Percentiles rank a stretch among this genome's conserved stretches.
Conservation (phyloP, 169 alveolate species). For the Plasmodium fragile region DNA sequence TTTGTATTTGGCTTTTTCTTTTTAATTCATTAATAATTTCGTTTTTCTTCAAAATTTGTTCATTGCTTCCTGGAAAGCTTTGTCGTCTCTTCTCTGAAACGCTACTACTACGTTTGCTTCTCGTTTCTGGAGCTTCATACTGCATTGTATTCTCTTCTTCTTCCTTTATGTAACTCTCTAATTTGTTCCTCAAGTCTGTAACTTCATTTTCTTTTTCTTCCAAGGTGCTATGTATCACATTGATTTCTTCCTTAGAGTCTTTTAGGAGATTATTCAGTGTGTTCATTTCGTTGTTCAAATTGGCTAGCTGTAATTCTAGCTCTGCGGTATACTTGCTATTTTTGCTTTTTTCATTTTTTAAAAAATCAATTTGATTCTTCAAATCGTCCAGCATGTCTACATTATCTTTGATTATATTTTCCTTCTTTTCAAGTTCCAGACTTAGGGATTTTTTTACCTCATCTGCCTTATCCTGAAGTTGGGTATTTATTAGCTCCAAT, state of each 20-base stretch:
- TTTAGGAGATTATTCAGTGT: slow-evolving; percentile 31
- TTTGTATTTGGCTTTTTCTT: slow-evolving; percentile 2
- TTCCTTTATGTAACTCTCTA: not conserved
- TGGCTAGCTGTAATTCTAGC: slow-evolving; percentile 45
- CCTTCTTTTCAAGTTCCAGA: slow-evolving; percentile 34
- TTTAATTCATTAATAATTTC: slow-evolving; percentile 22
- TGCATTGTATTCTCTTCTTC: not conserved
- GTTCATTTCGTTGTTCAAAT: slow-evolving; percentile 53
- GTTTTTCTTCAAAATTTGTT: not conserved
- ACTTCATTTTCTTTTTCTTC: slow-evolving; percentile 48
- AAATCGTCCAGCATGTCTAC: slow-evolving; percentile 22
- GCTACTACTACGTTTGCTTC: not conserved
- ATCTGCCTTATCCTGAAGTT: slow-evolving; percentile 38
- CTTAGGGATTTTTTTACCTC: slow-evolving; percentile 22
- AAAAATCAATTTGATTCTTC: slow-evolving; percentile 11
- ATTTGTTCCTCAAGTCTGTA: not conserved
- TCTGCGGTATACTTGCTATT: slow-evolving; percentile 30
- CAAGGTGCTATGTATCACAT: not conserved
- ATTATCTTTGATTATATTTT: slow-evolving; percentile 39
- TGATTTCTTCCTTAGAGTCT: slow-evolving; percentile 59
- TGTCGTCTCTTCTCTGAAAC: not conserved
- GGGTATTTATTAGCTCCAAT: slow-evolving; percentile 40
- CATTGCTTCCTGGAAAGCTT: not conserved
- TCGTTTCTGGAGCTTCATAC: not conserved
- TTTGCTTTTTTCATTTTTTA: slow-evolving; percentile 13